These are phyloP conservation scores for Pulveroboletus sp. DNA, from an alignment of 768 basidiomycete genomes.

Conservation along the genomic window DNA sequence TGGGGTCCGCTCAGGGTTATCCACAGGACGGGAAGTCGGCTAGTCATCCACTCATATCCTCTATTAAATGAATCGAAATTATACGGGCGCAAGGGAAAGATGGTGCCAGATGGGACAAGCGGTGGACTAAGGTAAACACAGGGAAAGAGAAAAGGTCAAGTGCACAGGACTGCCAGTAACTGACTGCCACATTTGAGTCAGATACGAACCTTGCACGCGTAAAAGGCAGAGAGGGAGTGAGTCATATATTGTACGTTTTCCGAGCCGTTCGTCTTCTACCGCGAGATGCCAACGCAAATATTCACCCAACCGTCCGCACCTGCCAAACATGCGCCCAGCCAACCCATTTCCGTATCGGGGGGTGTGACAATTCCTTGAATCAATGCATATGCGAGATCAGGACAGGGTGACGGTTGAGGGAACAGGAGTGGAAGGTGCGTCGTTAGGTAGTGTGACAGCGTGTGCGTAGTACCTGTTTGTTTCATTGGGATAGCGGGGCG, in stretches of 20 bases:
- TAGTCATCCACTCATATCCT: slow-evolving; percentile 10
- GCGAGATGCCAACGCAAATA: slow-evolving; percentile 67
- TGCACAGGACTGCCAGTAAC: neutral
- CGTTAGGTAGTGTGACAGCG: slow-evolving; percentile 63
- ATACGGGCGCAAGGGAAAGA: slow-evolving; percentile 9
- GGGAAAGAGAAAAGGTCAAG: neutral
- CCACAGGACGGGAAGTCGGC: neutral
- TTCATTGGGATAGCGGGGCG: neutral
- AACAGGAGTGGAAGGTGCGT: slow-evolving; percentile 78
- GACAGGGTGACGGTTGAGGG: slow-evolving; percentile 41
- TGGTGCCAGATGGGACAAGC: neutral
- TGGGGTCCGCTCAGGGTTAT: neutral
- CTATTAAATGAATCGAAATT: slow-evolving; percentile 12
- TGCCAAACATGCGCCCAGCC: slow-evolving; percentile 88
- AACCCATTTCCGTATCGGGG: slow-evolving; percentile 83
- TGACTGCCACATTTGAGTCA: neutral
- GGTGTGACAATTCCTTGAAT: slow-evolving; percentile 84
- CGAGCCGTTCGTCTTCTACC: slow-evolving; percentile 13
- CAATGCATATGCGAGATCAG: slow-evolving; percentile 68
- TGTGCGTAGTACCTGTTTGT: slow-evolving; percentile 62
- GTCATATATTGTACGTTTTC: neutral
- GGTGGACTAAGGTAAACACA: slow-evolving; percentile 5
- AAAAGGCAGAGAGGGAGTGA: neutral
- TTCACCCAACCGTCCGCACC: slow-evolving; percentile 97
- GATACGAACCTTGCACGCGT: neutral